Base-by-base conservation (phyloP, 805 yeast species). In the Hanseniaspora pseudoguilliermondii region DNA sequence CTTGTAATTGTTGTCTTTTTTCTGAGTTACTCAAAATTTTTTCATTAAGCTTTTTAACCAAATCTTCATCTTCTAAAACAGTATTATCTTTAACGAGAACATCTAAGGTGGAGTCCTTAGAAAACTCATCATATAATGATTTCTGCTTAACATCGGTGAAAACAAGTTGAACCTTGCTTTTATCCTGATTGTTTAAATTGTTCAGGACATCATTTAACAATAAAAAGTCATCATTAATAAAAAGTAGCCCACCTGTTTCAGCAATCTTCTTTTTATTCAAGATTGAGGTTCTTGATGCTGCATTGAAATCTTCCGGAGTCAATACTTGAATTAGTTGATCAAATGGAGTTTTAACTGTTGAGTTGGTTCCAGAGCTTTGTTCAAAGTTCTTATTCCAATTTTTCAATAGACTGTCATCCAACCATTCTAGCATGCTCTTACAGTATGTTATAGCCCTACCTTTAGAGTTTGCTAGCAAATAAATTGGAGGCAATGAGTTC, bases 371-470 rank as follows among this genome's bases (percentile, higher is more conserved):
- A 50, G n/a, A 11, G 3, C 11, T n/a, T 20, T 38, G 48, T 38
- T 63, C 65, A 54, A 82, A 82, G 58, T 79, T 75, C 8, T 76
- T 72, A 63, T 88, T 95, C 91, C 96, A 89, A 47, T 81, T 84
- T 61, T 85, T 84, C 27, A 86, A 78, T n/a, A 89, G 76, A n/a
- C 83, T 76, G 0, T 91, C 79, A 0, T 95, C 82, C 89, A 93
- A 84, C 97, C 97, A 93, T 71, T 93, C 98, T 32, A 91, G 70
- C 83, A 93, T 85, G 56, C 89, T 84, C 15, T 87, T 79, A 0
- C 97, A 96, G 64, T 85, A 87, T 27, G 84, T 77, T 57, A 93
- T 68, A 4, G 84, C 76, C 63, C 91, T 81, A 3, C 88, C 80
- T 27, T 93, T 95, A 0, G 89, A 82, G 62, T 81, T 82, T 3